phyloP scores from a whole-genome alignment of 1,284 basidiomycete species.

The Mycosarcoma maydis region DNA sequence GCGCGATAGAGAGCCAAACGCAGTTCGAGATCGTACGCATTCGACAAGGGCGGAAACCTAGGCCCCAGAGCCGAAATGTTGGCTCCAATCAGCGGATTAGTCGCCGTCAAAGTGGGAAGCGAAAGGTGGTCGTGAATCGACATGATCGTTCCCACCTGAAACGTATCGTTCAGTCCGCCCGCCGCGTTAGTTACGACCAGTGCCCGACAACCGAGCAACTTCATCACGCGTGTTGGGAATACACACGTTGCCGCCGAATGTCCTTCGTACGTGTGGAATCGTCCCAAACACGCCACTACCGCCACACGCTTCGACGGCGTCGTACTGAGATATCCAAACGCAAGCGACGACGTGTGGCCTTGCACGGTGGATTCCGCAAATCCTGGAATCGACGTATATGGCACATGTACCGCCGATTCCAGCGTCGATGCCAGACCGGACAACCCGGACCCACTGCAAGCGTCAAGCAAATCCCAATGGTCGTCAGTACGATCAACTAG shows the following conservation, averaged over 20 bases:
- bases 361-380: constrained; percentile 70
- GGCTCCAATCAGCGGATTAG: constrained; percentile 76
- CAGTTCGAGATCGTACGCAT: constrained; percentile 78
- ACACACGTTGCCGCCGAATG: constrained; percentile 72
- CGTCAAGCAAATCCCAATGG: neutral
- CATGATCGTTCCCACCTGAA: constrained; percentile 83
- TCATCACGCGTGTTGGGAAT: constrained; percentile 81
- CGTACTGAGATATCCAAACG: constrained; percentile 76
- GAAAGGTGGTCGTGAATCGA: constrained; percentile 83
- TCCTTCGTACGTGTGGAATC: constrained; percentile 85
- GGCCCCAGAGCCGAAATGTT: constrained; percentile 62
- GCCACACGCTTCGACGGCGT: no score
- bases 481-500: neutral
- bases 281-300: constrained; percentile 84
- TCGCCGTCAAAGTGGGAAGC: constrained; percentile 76
- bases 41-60: constrained; percentile 80
- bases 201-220: constrained; percentile 76
- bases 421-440: constrained; percentile 43
- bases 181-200: constrained; percentile 86
- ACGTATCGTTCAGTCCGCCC: constrained; percentile 77
- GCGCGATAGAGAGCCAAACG: constrained; percentile 77
- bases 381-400: constrained; percentile 52
- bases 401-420: constrained; percentile 33
- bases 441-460: constrained; percentile 49
- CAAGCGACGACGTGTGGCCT: constrained; percentile 80